A percentile compares a stretch with the other conserved stretches of the same genome.
Evolutionary conservation across 2,329 filamentous ascomycete genomes (phyloP).

Genomic region (Xylaria sp.): DNA sequence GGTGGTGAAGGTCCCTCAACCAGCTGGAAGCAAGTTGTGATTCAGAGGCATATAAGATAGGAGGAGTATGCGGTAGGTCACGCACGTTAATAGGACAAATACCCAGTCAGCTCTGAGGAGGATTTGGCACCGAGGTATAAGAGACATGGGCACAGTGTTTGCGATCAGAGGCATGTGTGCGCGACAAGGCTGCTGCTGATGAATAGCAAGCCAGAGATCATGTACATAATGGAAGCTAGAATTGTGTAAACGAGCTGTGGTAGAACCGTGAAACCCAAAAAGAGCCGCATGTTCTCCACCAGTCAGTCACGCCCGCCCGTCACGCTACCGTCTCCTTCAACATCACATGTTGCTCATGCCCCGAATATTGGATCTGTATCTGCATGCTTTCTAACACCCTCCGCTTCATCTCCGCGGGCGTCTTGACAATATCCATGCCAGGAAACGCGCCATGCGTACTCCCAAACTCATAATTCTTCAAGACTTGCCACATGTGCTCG

Average conservation of each 20-base stretch:
- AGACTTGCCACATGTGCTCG: constrained; percentile 69
- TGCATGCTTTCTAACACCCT: constrained; percentile 78
- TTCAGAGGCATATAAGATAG: background rate
- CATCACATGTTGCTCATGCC: constrained; percentile 50
- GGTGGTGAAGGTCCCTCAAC: constrained; percentile 81
- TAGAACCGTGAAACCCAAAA: background rate
- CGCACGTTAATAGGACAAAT: too few relatives aligned
- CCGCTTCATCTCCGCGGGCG: constrained; percentile 58
- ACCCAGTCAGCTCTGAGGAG: background rate
- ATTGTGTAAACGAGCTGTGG: background rate
- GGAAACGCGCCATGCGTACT: constrained; percentile 72
- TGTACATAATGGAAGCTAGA: background rate
- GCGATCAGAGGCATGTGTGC: background rate
- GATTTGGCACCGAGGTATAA: background rate
- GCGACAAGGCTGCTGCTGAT: background rate
- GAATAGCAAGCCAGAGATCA: background rate
- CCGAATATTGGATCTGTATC: constrained; percentile 66
- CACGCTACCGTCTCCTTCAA: constrained; percentile 37
- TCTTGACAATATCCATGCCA: constrained; percentile 64
- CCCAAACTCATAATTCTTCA: constrained; percentile 66
- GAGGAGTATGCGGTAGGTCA: too few relatives aligned
- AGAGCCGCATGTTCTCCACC: background rate
- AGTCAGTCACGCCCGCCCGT: background rate
- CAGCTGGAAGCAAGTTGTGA: constrained; percentile 62
- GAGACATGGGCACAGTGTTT: background rate